Evolutionary conservation across 495 filamentous ascomycete genomes (phyloP).

Genomic region (Friedmanniomyces endolithicus): DNA sequence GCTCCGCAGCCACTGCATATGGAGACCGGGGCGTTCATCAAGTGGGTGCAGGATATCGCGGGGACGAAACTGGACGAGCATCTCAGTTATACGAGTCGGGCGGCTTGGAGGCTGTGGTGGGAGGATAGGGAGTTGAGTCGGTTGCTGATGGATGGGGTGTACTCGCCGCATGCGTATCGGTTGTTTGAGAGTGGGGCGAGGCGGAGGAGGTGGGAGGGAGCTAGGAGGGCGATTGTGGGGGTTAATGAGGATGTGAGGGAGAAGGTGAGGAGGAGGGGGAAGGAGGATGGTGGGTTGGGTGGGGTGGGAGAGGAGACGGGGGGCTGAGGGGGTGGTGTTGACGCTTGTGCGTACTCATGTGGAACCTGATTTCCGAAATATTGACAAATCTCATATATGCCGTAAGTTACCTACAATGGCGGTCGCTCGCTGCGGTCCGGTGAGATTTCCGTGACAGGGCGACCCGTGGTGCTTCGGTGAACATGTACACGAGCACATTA

Average conservation of each 20-base stretch:
- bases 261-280: background rate
- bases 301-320: background rate
- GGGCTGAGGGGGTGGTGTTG: background rate
- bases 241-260: slow-evolving; percentile 2
- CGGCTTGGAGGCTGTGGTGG: slow-evolving; percentile 13
- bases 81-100: slow-evolving; percentile 2
- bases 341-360: background rate
- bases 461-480: too few species aligned
- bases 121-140: slow-evolving; percentile 4
- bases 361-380: too few species aligned
- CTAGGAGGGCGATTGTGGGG: slow-evolving; percentile 3
- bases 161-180: slow-evolving; percentile 10
- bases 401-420: too few species aligned
- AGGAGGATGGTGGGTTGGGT: background rate
- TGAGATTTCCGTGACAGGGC: too few species aligned
- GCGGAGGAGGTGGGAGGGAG: slow-evolving; percentile 12
- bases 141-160: slow-evolving; percentile 7
- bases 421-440: too few species aligned
- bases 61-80: slow-evolving; percentile 7
- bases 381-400: too few species aligned
- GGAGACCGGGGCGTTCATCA: background rate
- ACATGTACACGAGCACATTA: too few species aligned
- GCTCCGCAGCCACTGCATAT: background rate
- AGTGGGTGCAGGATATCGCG: slow-evolving; percentile 3
- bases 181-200: slow-evolving; percentile 7